A percentile compares a stretch with the other conserved stretches of the same genome.
Evolutionary conservation across 257 asterid genomes (phyloP).

Genomic region (Datura wrightii): DNA sequence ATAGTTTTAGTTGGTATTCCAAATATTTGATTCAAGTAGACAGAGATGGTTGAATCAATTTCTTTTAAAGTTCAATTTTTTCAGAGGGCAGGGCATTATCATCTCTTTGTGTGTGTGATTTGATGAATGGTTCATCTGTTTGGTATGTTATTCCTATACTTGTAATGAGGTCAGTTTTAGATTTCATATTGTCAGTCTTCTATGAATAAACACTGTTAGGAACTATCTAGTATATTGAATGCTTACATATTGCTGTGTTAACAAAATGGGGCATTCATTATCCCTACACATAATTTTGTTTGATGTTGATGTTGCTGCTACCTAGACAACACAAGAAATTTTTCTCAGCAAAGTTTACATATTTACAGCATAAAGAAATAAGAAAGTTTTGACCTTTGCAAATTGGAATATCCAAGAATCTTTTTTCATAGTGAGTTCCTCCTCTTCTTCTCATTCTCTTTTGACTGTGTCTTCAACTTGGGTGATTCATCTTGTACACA

Average conservation of each 20-base stretch:
- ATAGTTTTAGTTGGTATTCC: background rate
- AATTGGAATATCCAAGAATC: constrained; percentile 83
- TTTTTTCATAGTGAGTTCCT: constrained; percentile 47
- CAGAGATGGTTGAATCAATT: no score
- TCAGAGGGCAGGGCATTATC: no score
- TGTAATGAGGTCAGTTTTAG: background rate
- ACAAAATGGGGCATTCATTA: background rate
- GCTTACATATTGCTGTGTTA: background rate
- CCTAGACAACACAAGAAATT: constrained; percentile 49
- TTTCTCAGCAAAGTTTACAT: constrained; percentile 21
- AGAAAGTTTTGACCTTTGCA: constrained; percentile 30
- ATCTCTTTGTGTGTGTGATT: background rate
- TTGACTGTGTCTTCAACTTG: constrained; percentile 33
- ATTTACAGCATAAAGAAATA: constrained; percentile 24
- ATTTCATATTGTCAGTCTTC: background rate
- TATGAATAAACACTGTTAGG: background rate
- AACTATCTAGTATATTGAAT: background rate
- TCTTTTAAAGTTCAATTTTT: no score
- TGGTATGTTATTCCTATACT: constrained; percentile 13
- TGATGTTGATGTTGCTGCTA: constrained; percentile 47
- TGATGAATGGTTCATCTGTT: constrained; percentile 22
- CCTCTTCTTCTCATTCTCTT: constrained; percentile 33
- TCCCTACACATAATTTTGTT: constrained; percentile 35
- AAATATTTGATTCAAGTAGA: no score
- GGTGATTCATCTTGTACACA: constrained; percentile 34